These are phyloP conservation scores for Macrolepiota fuliginosa DNA, from an alignment of 768 basidiomycete species.

Conservation along the genomic window DNA sequence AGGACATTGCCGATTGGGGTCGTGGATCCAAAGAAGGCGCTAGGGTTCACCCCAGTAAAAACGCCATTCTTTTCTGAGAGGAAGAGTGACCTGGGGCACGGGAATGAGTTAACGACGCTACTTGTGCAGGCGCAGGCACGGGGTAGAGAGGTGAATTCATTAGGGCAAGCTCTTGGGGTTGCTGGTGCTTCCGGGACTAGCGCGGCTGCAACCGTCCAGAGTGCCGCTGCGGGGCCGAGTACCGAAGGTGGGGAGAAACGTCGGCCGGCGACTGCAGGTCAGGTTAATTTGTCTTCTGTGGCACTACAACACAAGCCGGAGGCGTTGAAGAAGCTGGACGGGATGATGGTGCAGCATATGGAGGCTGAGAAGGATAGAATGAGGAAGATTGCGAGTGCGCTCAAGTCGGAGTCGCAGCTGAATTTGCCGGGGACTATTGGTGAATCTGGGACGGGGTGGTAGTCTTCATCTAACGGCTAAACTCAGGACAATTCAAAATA, in stretches of 20 bases:
- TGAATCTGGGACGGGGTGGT: background rate
- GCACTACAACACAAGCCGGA: conserved; percentile 47
- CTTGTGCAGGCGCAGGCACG: conserved; percentile 8
- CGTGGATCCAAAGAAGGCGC: conserved; percentile 42
- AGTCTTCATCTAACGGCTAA: no score
- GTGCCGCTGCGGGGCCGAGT: conserved; percentile 8
- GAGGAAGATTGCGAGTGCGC: conserved; percentile 64
- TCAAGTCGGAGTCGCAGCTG: conserved; percentile 25
- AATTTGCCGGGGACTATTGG: conserved; percentile 1
- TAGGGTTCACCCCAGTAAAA: conserved; percentile 48
- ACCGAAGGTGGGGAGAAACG: conserved; percentile 3
- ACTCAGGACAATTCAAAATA: no score
- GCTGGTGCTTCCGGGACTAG: conserved; percentile 1
- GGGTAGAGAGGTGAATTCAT: background rate
- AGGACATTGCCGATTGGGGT: conserved; percentile 24
- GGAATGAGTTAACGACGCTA: conserved; percentile 27
- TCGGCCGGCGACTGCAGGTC: conserved; percentile 28
- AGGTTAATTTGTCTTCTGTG: conserved; percentile 21
- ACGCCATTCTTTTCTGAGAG: conserved; percentile 47
- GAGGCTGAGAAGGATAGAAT: conserved; percentile 80
- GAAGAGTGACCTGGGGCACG: conserved; percentile 36
- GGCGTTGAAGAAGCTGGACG: conserved; percentile 67
- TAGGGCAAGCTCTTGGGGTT: conserved; percentile 14
- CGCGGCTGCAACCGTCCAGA: background rate
- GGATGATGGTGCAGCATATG: conserved; percentile 80